These are phyloP conservation scores for Sedum album DNA, from an alignment of 164 flowering plant genomes.

Conservation along the genomic window DNA sequence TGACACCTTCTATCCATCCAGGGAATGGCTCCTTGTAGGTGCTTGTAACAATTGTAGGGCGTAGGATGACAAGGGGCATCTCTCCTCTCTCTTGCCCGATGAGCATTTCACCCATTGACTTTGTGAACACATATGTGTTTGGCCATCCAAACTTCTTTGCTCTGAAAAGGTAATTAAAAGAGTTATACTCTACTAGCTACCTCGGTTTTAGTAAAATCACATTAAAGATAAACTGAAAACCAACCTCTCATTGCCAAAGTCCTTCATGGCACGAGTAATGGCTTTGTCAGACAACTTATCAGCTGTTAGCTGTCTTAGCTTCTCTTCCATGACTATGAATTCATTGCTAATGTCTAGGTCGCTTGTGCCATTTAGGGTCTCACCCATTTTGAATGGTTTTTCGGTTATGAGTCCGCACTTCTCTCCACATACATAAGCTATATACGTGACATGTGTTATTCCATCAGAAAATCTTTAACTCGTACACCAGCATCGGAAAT, in stretches of 20 bases:
- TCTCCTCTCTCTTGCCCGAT: slow-evolving; percentile 22
- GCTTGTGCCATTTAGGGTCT: not conserved
- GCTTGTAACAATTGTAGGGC: slow-evolving; percentile 46
- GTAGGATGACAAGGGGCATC: slow-evolving; percentile 31
- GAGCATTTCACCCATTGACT: slow-evolving; percentile 47
- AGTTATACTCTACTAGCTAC: not conserved
- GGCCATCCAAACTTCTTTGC: slow-evolving; percentile 41
- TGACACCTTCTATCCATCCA: slow-evolving; percentile 52
- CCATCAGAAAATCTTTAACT: not conserved
- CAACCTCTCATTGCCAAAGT: slow-evolving; percentile 8
- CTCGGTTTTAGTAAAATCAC: not conserved
- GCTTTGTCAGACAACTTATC: not conserved
- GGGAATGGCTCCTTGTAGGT: slow-evolving; percentile 54
- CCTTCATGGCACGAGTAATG: slow-evolving; percentile 7
- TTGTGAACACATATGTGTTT: slow-evolving; percentile 43
- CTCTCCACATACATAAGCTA: slow-evolving; percentile 11
- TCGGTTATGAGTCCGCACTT: slow-evolving; percentile 1
- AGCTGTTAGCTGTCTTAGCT: not conserved
- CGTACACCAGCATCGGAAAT: not conserved
- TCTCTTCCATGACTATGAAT: slow-evolving; percentile 4
- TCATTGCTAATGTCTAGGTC: slow-evolving; percentile 6
- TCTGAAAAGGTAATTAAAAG: slow-evolving; percentile 11
- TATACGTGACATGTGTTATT: not conserved
- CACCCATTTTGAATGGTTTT: not conserved
- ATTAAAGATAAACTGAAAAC: not conserved